Conservation (phyloP, 768 basidiomycete genomes). For the Dacryopinax primogenitus region DNA sequence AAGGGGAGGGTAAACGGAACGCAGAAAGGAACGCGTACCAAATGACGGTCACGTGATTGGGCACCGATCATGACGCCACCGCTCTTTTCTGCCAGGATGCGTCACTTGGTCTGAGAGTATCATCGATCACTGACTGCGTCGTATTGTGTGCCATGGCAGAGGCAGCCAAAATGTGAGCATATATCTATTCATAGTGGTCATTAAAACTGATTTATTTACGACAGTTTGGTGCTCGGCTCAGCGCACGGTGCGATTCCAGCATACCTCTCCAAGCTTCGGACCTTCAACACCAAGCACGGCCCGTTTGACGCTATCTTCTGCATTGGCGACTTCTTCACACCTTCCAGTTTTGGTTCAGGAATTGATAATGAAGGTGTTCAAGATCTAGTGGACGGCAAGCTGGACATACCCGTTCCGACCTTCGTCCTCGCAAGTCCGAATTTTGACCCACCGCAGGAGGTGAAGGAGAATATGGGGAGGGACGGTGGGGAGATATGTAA, state of each 20-base stretch:
- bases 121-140: background rate
- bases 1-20: background rate
- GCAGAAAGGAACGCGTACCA: background rate
- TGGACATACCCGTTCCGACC: conserved; percentile 75
- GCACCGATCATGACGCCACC: background rate
- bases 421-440: conserved; percentile 84
- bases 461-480: conserved; percentile 62
- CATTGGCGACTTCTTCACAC: conserved; percentile 75
- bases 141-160: background rate
- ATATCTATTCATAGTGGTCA: background rate
- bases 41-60: conserved; percentile 4
- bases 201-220: background rate
- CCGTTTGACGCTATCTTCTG: conserved; percentile 79
- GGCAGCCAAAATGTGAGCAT: background rate
- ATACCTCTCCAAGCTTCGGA: conserved; percentile 67
- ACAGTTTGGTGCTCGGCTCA: conserved; percentile 67
- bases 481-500: conserved; percentile 67
- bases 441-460: conserved; percentile 48
- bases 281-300: conserved; percentile 83
- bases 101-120: background rate
- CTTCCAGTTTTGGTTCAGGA: conserved; percentile 27
- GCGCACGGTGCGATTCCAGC: conserved; percentile 57
- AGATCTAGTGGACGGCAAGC: conserved; percentile 49
- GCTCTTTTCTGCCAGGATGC: background rate
- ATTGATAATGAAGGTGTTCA: conserved; percentile 28